Conservation (phyloP, 140 eudicot genomes). For the Cichorium intybus region DNA sequence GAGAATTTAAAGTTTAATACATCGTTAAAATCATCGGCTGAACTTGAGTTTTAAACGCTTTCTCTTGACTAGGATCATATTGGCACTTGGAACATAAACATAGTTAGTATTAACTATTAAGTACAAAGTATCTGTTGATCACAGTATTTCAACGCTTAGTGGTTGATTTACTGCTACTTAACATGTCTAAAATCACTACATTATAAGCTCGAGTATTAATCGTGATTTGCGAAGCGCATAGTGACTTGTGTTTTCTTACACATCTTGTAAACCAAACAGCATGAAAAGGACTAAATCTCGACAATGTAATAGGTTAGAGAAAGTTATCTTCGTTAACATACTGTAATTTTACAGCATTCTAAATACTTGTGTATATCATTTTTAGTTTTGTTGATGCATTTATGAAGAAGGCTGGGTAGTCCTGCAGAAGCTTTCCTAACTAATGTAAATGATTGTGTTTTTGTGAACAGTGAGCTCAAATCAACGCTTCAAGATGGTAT, state of each 20-base stretch:
- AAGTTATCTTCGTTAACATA: constrained; percentile 1
- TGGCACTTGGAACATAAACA: constrained; percentile 5
- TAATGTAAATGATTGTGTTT: neutral
- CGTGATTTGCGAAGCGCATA: neutral
- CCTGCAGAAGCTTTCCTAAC: constrained; percentile 15
- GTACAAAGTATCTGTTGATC: constrained; percentile 1
- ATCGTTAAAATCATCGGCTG: constrained; percentile 15
- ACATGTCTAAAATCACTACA: neutral
- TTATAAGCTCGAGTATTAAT: neutral
- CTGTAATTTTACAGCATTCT: neutral
- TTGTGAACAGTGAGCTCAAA: constrained; percentile 15
- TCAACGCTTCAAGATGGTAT: constrained; percentile 22
- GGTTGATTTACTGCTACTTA: constrained; percentile 9
- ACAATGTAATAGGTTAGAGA: constrained; percentile 2
- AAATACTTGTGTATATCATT: neutral
- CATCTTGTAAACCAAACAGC: neutral
- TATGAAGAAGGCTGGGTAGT: neutral
- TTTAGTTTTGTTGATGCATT: neutral
- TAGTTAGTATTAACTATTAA: neutral
- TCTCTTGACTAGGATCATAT: constrained; percentile 9
- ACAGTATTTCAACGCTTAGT: neutral
- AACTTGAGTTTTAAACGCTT: constrained; percentile 4
- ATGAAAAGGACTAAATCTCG: neutral
- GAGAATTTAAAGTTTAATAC: neutral
- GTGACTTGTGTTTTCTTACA: neutral